Evolutionary conservation across 768 basidiomycete genomes (phyloP), one percentile per base, ranked within the genome.

Genomic region (Tephrocybe sp.): DNA sequence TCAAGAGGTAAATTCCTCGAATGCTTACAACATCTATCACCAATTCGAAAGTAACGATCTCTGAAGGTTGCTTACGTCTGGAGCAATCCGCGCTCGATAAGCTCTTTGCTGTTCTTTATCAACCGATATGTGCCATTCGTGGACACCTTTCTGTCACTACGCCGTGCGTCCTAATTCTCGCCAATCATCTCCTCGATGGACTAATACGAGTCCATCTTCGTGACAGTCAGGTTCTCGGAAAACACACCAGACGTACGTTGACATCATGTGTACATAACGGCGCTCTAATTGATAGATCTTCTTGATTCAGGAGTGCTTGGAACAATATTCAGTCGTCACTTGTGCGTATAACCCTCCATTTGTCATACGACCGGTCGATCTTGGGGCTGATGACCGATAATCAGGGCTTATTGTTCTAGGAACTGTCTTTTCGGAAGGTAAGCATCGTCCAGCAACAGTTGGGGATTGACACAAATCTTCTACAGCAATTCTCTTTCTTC

Each of bases 81-180:
- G 72, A 62, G 51, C 13, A 48, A 58, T 41, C 61, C 68, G 4
- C 58, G 65, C 53, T 55, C 63, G 6, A 38, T 68, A 22, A 66
- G 68, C 17, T 62, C 65, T 2, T 33, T 67, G 22, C 57, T 74
- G 7, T 74, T 72, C 60, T 61, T 70, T 32, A 55, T 72, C 34
- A 74, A 74, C 57, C 67, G 72, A 26, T 74, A 74, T 51, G 57
- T 70, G 9, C 72, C 72, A 5, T 71, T 72, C 48, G 53, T 72
- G 16, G 71, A 72, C 51, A 72, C 68, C 1, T 62, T 72, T 33
- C 40, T 72, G 55, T 64, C 68, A 19, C 57, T 72, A 22, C 53
- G 62, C 36, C 55, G 71, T 71, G 30, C 11, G 67, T 60, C 22
- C n/a, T 30, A 10, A 22, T 42, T 11, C 36, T 13, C 14, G 38